These are phyloP conservation scores for Phytophthora fragariaefolia DNA, from an alignment of 352 stramenopile species.

Conservation along the genomic window DNA sequence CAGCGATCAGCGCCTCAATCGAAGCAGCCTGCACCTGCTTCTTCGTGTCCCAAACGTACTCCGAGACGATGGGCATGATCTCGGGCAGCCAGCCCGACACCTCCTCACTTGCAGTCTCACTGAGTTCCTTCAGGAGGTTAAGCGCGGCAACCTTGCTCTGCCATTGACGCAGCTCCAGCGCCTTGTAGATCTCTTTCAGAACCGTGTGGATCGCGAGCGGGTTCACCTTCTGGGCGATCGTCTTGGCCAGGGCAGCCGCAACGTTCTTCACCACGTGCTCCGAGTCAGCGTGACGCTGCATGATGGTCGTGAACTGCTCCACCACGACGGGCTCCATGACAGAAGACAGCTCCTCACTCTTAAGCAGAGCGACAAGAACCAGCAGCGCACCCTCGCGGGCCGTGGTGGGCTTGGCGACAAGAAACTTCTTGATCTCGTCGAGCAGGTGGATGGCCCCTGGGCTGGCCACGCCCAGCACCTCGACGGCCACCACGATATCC, in stretches of 20 bases:
- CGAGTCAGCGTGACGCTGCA: conserved; percentile 72
- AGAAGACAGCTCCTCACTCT: conserved; percentile 50
- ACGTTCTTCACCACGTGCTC: conserved; percentile 61
- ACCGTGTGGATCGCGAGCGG: conserved; percentile 66
- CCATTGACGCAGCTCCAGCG: conserved; percentile 76
- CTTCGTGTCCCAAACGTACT: conserved; percentile 95
- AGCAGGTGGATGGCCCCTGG: conserved; percentile 49
- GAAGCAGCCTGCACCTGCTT: conserved; percentile 91
- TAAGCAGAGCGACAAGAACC: conserved; percentile 46
- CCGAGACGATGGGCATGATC: conserved; percentile 90
- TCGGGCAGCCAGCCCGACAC: conserved; percentile 86
- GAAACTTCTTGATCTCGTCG: conserved; percentile 47
- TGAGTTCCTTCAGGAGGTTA: conserved; percentile 82
- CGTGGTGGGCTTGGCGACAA: conserved; percentile 54
- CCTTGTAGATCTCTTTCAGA: conserved; percentile 64
- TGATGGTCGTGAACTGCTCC: conserved; percentile 53
- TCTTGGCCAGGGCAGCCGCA: conserved; percentile 36
- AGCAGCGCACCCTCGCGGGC: conserved; percentile 64
- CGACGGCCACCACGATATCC: conserved; percentile 56
- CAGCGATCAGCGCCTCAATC: conserved; percentile 70
- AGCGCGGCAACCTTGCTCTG: conserved; percentile 89
- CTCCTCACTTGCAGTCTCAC: conserved; percentile 65
- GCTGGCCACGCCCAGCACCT: conserved; percentile 49
- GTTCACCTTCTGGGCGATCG: conserved; percentile 54
- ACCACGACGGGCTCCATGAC: conserved; percentile 67